Base-by-base conservation (phyloP, 2,329 filamentous ascomycete genomes). In the Exophiala mesophila region DNA sequence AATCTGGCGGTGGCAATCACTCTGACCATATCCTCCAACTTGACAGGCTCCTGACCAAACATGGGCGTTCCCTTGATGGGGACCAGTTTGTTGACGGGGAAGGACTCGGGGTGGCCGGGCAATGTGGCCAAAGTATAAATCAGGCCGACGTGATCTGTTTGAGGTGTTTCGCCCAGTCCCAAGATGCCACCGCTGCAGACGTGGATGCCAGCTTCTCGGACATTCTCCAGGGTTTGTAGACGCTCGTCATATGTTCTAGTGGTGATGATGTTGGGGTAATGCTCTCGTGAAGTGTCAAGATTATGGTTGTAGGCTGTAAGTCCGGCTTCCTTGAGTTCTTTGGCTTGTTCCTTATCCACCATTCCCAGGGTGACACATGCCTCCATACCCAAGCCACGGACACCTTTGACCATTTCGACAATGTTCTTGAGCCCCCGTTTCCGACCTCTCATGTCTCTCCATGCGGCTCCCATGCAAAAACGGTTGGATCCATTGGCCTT, bases 281-380 rank as follows among this genome's bases (percentile, higher is more conserved):
- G 88, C 68, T 94, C 88, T 54, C 88, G 77, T 42, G 82, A 88
- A 1, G 88, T 95, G 66, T 95, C 88, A 52, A 95, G 75, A 61
- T 95, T 95, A 73, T 95, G 88, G 68, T 95, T 95, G 67, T 95
- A 94, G 1, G 88, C 88, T 12, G 88, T 94, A 56, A 95, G 67
- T 0, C 88, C 88, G 0, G 88, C 88, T 2, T 80, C 79, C 61
- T 88, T 88, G 52, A 95, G 75, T 67, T 92, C 85, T 58, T 77
- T 77, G 19, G 88, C 88, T 70, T 94, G 88, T 53, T 74, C 71
- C 4, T 72, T 75, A 63, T 94, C 86, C 56, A 95, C 88, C 88
- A 94, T 94, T 55, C 88, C 88, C 15, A 95, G 74, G 1, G 88
- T 95, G n/a, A 95, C 88, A 63, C 88, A 95, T 5, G 81, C 82